Evolutionary conservation across 148 eudicot species (phyloP).

Genomic region (Pharnaceum exiguum): DNA sequence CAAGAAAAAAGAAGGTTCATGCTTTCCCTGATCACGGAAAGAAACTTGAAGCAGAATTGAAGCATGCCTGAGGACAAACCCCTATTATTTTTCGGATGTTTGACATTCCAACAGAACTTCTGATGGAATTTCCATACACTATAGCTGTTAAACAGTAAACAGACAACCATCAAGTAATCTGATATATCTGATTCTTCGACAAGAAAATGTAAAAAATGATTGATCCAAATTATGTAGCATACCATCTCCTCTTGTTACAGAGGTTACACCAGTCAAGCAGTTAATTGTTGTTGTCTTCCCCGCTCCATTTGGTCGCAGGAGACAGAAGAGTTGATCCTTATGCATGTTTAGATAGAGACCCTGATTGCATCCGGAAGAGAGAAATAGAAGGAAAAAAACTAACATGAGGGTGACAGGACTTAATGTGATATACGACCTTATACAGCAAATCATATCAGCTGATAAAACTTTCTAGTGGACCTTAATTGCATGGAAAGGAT

Average conservation of each 20-base stretch:
- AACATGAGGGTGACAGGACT: too few relatives aligned
- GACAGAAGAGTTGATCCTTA: conserved; percentile 82
- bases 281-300: conserved; percentile 84
- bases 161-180: neutral
- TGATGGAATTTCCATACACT: conserved; percentile 67
- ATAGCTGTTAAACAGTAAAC: conserved; percentile 40
- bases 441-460: too few relatives aligned
- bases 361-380: conserved; percentile 43
- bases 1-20: neutral
- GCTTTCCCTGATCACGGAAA: neutral
- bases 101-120: conserved; percentile 74
- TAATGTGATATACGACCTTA: too few relatives aligned
- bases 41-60: neutral
- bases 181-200: neutral
- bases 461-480: too few relatives aligned
- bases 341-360: conserved; percentile 66
- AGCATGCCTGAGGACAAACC: conserved; percentile 93
- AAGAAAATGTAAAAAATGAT: neutral
- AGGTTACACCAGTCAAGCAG: conserved; percentile 78
- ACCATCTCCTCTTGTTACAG: conserved; percentile 90
- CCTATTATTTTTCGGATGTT: conserved; percentile 76
- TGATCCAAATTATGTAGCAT: too few relatives aligned
- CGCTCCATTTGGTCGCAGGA: conserved; percentile 95
- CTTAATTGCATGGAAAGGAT: conserved; percentile 68
- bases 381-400: too few relatives aligned